These are phyloP conservation scores for Myochromella boudieri DNA, from an alignment of 768 basidiomycete genomes.

Conservation along the genomic window DNA sequence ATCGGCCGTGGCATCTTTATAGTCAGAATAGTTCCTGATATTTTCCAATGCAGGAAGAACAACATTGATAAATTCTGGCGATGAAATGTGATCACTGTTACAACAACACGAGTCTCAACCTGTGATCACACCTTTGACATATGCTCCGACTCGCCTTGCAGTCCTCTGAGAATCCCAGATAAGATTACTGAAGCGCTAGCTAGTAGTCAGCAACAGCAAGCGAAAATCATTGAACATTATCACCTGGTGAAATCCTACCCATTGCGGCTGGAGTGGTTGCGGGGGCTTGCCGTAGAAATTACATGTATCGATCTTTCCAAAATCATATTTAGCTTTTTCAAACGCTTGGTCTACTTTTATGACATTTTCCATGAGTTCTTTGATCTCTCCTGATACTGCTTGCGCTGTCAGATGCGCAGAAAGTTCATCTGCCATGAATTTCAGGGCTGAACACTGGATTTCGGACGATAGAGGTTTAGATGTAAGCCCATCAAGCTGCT, in stretches of 20 bases:
- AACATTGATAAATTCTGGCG: constrained; percentile 9
- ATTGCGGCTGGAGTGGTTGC: constrained; percentile 9
- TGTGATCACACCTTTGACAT: constrained; percentile 6
- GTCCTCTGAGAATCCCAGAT: constrained; percentile 9
- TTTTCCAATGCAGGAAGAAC: constrained; percentile 12
- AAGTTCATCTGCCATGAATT: constrained; percentile 2
- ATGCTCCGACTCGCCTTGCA: constrained; percentile 5
- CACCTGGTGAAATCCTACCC: constrained; percentile 9
- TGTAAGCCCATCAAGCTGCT: background rate
- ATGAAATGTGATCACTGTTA: too few species aligned
- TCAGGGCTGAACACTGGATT: background rate
- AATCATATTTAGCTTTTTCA: constrained; percentile 11
- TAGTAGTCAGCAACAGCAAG: background rate
- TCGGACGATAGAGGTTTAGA: background rate
- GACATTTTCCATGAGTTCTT: constrained; percentile 7
- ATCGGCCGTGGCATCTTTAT: constrained; percentile 4
- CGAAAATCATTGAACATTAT: background rate
- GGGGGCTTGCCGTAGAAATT: constrained; percentile 8
- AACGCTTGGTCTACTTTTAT: constrained; percentile 15
- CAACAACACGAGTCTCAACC: background rate
- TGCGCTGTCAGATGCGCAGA: background rate
- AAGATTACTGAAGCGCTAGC: constrained; percentile 8
- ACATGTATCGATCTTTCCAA: constrained; percentile 3
- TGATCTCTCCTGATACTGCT: constrained; percentile 4
- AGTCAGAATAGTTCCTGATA: background rate